These are phyloP conservation scores for Austroboletus eburneus DNA, from an alignment of 768 basidiomycete genomes.

Conservation along the genomic window DNA sequence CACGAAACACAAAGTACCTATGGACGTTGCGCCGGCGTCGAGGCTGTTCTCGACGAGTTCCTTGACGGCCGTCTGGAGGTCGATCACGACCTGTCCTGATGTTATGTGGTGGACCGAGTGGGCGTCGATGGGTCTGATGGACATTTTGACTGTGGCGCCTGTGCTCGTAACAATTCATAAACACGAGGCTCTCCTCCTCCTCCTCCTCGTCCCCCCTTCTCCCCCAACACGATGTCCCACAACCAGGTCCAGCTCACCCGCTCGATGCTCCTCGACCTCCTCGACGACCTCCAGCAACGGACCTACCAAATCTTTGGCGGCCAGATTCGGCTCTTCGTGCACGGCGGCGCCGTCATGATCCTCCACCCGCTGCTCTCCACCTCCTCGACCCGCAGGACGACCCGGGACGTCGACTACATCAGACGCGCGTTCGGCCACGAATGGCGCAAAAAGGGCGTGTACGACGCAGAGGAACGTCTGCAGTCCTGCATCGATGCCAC, in stretches of 20 bases:
- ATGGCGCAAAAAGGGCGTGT: constrained; percentile 43
- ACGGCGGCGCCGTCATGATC: constrained; percentile 74
- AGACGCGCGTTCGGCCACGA: constrained; percentile 57
- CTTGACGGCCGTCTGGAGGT: constrained; percentile 91
- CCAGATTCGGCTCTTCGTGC: constrained; percentile 58
- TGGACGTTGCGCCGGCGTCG: constrained; percentile 83
- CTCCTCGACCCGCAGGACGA: constrained; percentile 45
- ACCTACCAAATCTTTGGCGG: constrained; percentile 44
- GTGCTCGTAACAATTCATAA: too few species aligned
- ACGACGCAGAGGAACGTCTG: constrained; percentile 53
- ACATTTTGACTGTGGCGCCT: too few species aligned
- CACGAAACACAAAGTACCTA: constrained; percentile 51
- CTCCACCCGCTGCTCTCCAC: constrained; percentile 45
- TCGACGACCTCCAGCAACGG: constrained; percentile 50
- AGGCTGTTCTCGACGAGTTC: constrained; percentile 96
- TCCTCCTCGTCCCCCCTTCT: not conserved
- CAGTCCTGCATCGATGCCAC: constrained; percentile 53
- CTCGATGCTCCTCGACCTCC: constrained; percentile 39
- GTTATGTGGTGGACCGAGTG: constrained; percentile 84
- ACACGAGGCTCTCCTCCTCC: not conserved
- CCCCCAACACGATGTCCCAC: constrained; percentile 28
- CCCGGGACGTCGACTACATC: constrained; percentile 67
- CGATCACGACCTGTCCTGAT: constrained; percentile 92
- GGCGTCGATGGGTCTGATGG: constrained; percentile 62
- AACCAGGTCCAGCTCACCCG: constrained; percentile 34